Evolutionary conservation across 768 basidiomycete species (phyloP).

Genomic region (Calocybe gangraenosa): DNA sequence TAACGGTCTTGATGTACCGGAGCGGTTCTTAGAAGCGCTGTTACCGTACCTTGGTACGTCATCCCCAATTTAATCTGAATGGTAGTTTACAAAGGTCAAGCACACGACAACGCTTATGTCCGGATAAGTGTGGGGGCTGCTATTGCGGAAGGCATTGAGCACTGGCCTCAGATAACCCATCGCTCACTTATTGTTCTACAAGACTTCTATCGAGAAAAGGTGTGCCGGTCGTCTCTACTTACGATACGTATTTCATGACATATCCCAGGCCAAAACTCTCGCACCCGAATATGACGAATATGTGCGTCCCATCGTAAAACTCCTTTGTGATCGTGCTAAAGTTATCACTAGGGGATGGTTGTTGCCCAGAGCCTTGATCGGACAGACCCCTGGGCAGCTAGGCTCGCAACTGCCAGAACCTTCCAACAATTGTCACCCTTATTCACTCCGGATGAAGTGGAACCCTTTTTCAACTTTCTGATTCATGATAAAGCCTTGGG

Average conservation of each 20-base stretch:
- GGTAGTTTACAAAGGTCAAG: slow-evolving; percentile 30
- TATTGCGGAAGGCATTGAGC: slow-evolving; percentile 72
- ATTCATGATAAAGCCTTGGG: slow-evolving; percentile 85
- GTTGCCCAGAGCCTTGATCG: slow-evolving; percentile 83
- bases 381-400: slow-evolving; percentile 82
- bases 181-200: slow-evolving; percentile 51
- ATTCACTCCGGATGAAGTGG: slow-evolving; percentile 59
- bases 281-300: slow-evolving; percentile 93
- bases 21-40: slow-evolving; percentile 54
- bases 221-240: slow-evolving; percentile 17
- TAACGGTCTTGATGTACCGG: slow-evolving; percentile 86
- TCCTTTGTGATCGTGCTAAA: neutral
- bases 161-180: slow-evolving; percentile 57
- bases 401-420: slow-evolving; percentile 67
- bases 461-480: slow-evolving; percentile 79
- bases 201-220: slow-evolving; percentile 82
- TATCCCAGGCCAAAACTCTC: slow-evolving; percentile 70
- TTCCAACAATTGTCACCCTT: slow-evolving; percentile 65
- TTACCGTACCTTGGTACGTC: slow-evolving; percentile 64
- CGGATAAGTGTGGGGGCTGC: slow-evolving; percentile 67
- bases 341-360: slow-evolving; percentile 97
- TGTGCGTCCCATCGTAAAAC: slow-evolving; percentile 32
- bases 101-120: slow-evolving; percentile 77
- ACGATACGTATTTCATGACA: slow-evolving; percentile 1
- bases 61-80: neutral